Conservation (phyloP, 345 rosid genomes). For the Citrus maxima region DNA sequence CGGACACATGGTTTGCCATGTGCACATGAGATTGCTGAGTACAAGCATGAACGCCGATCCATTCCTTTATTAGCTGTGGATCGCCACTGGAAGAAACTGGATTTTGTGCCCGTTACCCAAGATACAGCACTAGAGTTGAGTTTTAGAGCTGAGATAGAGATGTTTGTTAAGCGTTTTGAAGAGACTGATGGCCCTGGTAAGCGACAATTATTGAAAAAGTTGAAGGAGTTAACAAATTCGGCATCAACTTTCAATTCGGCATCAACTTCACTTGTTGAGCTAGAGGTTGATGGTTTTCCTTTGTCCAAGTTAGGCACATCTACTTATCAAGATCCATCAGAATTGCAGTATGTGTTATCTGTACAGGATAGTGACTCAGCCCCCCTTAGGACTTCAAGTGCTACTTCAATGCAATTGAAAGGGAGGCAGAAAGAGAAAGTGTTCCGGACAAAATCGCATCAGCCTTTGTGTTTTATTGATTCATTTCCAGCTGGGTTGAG, state of each 20-base stretch:
- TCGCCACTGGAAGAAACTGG: conserved; percentile 15
- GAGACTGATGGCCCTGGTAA: conserved; percentile 15
- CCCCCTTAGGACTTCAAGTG: conserved; percentile 7
- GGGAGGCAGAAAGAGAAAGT: conserved; percentile 9
- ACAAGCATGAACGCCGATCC: conserved; percentile 5
- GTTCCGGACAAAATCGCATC: neutral
- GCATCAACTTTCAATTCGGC: neutral
- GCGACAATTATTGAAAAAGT: conserved; percentile 3
- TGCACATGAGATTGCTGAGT: conserved; percentile 19
- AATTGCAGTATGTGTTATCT: conserved; percentile 7
- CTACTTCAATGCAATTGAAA: conserved; percentile 10
- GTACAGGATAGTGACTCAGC: conserved; percentile 6
- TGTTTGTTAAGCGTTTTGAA: conserved; percentile 12
- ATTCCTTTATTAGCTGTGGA: conserved; percentile 13
- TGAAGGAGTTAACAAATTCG: conserved; percentile 7
- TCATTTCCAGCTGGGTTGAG: conserved; percentile 14
- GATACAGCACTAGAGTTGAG: conserved; percentile 13
- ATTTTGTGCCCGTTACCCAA: conserved; percentile 8
- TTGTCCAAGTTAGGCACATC: neutral
- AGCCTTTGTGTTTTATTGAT: conserved; percentile 8
- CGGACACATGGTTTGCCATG: conserved; percentile 18
- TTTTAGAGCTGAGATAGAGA: conserved; percentile 12
- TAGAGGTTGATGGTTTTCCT: neutral
- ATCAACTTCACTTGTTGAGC: neutral
- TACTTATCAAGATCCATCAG: conserved; percentile 6